Evolutionary conservation across 768 basidiomycete genomes (phyloP).

Genomic region (Leccinum broughii): DNA sequence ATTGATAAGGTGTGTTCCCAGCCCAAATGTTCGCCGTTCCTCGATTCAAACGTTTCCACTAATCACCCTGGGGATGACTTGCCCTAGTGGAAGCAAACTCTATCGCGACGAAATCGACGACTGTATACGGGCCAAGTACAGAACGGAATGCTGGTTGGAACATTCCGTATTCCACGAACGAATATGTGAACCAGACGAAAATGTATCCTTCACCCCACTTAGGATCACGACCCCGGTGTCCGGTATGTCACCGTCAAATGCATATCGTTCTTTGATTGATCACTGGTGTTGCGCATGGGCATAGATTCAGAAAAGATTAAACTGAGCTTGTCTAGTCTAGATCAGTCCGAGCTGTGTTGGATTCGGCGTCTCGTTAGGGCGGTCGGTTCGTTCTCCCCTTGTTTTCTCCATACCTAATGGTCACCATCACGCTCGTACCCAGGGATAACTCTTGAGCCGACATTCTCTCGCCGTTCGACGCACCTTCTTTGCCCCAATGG

Average conservation of each 20-base stretch:
- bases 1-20: constrained; percentile 59
- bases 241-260: constrained; percentile 38
- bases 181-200: constrained; percentile 66
- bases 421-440: constrained; percentile 1
- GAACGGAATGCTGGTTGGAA: constrained; percentile 96
- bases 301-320: constrained; percentile 58
- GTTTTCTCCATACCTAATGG: background rate
- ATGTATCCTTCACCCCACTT: constrained; percentile 72
- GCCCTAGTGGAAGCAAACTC: constrained; percentile 67
- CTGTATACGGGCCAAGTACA: constrained; percentile 51
- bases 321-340: constrained; percentile 76
- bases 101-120: constrained; percentile 57
- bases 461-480: constrained; percentile 69
- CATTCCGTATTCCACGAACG: constrained; percentile 75
- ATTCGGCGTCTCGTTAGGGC: constrained; percentile 38
- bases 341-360: constrained; percentile 67
- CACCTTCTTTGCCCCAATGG: constrained; percentile 79
- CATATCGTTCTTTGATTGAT: background rate
- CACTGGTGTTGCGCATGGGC: background rate
- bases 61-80: background rate
- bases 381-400: constrained; percentile 16
- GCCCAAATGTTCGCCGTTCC: background rate
- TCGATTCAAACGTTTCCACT: background rate
- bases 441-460: constrained; percentile 57
- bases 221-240: constrained; percentile 54